Percentiles rank a stretch among this genome's conserved stretches.
Evolutionary conservation across 73 alveolate genomes (phyloP).

Genomic region (Blepharisma stoltei): DNA sequence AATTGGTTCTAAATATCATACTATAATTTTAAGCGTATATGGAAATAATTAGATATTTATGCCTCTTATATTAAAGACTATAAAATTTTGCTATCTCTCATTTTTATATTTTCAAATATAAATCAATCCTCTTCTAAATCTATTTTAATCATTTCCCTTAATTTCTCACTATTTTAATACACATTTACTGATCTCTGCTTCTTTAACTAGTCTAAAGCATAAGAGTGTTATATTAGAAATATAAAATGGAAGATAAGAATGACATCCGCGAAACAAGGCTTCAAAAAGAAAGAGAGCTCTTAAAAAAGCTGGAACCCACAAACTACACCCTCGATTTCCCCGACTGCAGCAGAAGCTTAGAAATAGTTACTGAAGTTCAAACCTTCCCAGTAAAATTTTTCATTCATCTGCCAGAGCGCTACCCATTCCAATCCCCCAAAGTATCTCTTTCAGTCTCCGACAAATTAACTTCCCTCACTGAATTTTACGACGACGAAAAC

Average conservation of each 20-base stretch:
- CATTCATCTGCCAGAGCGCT: slow-evolving; percentile 19
- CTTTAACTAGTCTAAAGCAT: too few species aligned
- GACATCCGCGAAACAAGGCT: slow-evolving; percentile 1
- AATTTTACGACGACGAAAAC: background rate
- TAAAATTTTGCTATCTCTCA: too few species aligned
- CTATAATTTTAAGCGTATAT: too few species aligned
- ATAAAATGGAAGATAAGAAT: background rate
- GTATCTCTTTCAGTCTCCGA: background rate
- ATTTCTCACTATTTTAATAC: too few species aligned
- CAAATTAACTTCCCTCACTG: background rate
- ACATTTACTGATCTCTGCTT: too few species aligned
- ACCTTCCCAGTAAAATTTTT: background rate
- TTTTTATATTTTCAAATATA: too few species aligned
- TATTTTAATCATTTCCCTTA: too few species aligned
- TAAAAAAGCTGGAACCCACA: slow-evolving; percentile 5
- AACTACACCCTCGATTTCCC: background rate
- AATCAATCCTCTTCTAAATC: too few species aligned
- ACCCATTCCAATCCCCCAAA: slow-evolving; percentile 14
- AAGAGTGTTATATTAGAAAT: too few species aligned
- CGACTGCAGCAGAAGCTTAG: slow-evolving; percentile 15
- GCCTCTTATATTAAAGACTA: too few species aligned
- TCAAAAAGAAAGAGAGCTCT: slow-evolving; percentile 10
- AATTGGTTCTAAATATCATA: too few species aligned
- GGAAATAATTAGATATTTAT: too few species aligned
- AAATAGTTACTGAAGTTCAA: background rate